Base-by-base conservation (phyloP, 345 rosid species). In the Mallotus nudiflorus region DNA sequence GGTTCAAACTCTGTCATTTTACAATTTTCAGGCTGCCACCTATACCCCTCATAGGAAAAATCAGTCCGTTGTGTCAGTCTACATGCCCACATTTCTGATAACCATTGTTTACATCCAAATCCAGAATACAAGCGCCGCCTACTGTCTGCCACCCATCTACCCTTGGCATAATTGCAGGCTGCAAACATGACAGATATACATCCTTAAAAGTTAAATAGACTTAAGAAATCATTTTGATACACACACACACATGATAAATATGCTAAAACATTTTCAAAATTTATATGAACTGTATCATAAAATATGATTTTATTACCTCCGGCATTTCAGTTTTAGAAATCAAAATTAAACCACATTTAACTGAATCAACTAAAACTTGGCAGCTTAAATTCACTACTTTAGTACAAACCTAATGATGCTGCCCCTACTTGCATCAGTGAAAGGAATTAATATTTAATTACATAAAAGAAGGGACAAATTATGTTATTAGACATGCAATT, bases 21-120 rank as follows among this genome's bases (percentile, higher is more conserved):
- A 72, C 96, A 93, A 80, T 87, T 78, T 50, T 85, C 66, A 22
- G 97, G 94, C 75, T 85, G 92, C 94, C 98, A 93, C 20, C 90
- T 80, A 62, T 83, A 87, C 73, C 83, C 69, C 72, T 93, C 98
- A 0, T 79, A 93, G 2, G 96, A 84, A 73, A 91, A 93, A 62
- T 89, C 96, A 4, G 82, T 80, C 15, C 74, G 67, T 25, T 57
- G 77, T 10, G 70, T 72, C 27, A 69, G 66, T 59, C 77, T 73
- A 25, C 77, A 77, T 9, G 77, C 77, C 74, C 81, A 77, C 77
- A 73, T 77, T 62, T 69, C 77, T 2, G 77, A 72, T 56, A 73
- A 48, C 81, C 81, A 73, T 45, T 73, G 77, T 18, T 77, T 77
- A 72, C 76, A 77, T 54, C 57, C 31, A 71, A 48, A 49, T 18